phyloP scores from a whole-genome alignment of 2,329 filamentous ascomycete species.

The Ilyonectria sp. region DNA sequence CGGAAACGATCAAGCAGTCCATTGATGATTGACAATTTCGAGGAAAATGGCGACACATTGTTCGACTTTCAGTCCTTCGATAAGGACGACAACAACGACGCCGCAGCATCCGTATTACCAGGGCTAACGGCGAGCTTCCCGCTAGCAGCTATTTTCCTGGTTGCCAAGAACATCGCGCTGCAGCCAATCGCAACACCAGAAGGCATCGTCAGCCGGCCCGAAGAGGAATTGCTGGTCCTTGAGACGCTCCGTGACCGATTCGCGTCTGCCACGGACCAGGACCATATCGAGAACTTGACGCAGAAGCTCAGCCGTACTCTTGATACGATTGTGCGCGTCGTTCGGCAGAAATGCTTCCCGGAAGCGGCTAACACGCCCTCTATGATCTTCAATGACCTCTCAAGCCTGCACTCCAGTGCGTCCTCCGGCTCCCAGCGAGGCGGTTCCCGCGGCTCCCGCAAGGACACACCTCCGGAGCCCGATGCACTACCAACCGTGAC shows the following conservation, averaged over 20 bases:
- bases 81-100: conserved; percentile 32
- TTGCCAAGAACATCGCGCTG: conserved; percentile 34
- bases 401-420: conserved; percentile 40
- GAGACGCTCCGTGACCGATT: conserved; percentile 44
- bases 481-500: conserved; percentile 35
- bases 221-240: conserved; percentile 46
- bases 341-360: conserved; percentile 39
- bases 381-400: conserved; percentile 44
- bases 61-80: background rate
- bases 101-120: conserved; percentile 28
- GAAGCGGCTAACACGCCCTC: conserved; percentile 35
- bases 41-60: background rate
- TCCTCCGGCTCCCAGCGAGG: conserved; percentile 42
- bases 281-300: conserved; percentile 38
- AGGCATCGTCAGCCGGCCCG: conserved; percentile 23
- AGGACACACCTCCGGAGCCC: conserved; percentile 40
- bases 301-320: conserved; percentile 40
- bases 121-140: conserved; percentile 42
- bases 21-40: background rate
- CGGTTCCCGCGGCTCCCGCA: conserved; percentile 40
- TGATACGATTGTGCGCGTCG: conserved; percentile 33
- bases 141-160: conserved; percentile 41
- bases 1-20: conserved; percentile 14
- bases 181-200: conserved; percentile 38
- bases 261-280: conserved; percentile 34